Conservation (phyloP, 129 eudicot species). For the Scalesia atractyloides region DNA sequence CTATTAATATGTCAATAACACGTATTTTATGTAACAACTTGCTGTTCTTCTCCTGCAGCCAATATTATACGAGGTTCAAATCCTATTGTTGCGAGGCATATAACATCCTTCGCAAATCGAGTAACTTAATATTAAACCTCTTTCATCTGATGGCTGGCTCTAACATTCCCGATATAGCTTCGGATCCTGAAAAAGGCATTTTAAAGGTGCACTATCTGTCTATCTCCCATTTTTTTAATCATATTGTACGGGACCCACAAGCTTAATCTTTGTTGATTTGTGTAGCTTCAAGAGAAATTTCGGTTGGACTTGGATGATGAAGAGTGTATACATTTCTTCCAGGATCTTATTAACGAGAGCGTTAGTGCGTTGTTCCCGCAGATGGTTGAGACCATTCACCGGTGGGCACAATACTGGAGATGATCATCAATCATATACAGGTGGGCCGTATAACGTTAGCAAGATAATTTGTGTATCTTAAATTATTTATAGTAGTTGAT, state of each 20-base stretch:
- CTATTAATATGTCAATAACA: not conserved
- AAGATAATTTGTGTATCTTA: not conserved
- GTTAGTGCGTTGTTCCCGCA: constrained; percentile 97
- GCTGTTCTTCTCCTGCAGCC: constrained; percentile 52
- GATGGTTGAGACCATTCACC: constrained; percentile 98
- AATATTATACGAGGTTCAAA: constrained; percentile 90
- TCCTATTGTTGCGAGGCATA: constrained; percentile 98
- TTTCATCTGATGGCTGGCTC: constrained; percentile 98
- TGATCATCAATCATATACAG: constrained; percentile 37
- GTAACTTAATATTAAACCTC: constrained; percentile 83
- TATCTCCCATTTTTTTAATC: not conserved
- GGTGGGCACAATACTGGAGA: constrained; percentile 99
- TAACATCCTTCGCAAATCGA: constrained; percentile 94
- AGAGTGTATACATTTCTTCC: constrained; percentile 92
- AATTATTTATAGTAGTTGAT: too few relatives aligned
- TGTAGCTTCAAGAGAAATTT: constrained; percentile 96
- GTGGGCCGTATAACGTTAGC: not conserved
- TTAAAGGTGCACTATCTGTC: constrained; percentile 60
- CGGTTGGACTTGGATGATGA: constrained; percentile 97
- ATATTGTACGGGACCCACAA: not conserved
- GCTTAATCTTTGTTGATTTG: constrained; percentile 17
- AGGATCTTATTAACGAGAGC: constrained; percentile 96
- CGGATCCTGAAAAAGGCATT: constrained; percentile 98
- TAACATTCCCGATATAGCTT: constrained; percentile 94
- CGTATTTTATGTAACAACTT: too few relatives aligned